phyloP scores from a whole-genome alignment of 768 basidiomycete species.

The Trametes cinnabarina region DNA sequence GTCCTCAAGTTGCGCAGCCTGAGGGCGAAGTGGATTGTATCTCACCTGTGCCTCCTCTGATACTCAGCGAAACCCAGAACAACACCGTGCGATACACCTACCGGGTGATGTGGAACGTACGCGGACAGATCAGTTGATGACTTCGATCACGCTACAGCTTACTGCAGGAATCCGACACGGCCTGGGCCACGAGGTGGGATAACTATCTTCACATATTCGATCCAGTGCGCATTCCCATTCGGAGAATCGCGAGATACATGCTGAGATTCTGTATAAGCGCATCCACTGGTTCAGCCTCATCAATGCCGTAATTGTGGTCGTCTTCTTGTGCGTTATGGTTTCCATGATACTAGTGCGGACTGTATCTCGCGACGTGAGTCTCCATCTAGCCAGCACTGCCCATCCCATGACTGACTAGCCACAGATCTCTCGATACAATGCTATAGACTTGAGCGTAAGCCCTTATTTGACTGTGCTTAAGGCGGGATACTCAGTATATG shows the following conservation, averaged over 20 bases:
- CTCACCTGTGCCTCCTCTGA: conserved; percentile 43
- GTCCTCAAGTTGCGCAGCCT: conserved; percentile 40
- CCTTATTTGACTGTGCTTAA: not conserved
- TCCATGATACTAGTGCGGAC: conserved; percentile 85
- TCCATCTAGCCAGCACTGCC: not conserved
- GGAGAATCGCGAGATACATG: not conserved
- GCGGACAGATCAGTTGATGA: conserved; percentile 23
- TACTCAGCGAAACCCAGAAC: conserved; percentile 56
- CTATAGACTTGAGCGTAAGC: conserved; percentile 82
- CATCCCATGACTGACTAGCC: not conserved
- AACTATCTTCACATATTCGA: conserved; percentile 93
- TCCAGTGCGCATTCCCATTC: conserved; percentile 37
- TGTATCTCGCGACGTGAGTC: conserved; percentile 80
- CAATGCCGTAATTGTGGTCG: conserved; percentile 88
- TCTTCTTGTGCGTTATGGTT: conserved; percentile 92
- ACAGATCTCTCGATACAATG: conserved; percentile 93
- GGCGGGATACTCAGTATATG: not conserved
- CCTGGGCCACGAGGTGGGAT: conserved; percentile 96
- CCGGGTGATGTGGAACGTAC: conserved; percentile 80
- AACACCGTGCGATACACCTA: conserved; percentile 85
- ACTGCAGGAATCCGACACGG: conserved; percentile 74
- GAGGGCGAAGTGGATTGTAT: conserved; percentile 51
- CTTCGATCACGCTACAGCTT: not conserved
- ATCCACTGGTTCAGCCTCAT: conserved; percentile 97
- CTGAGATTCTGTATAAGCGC: conserved; percentile 31